A percentile compares a stretch with the other conserved stretches of the same genome.
These are phyloP conservation scores for Microcos paniculata DNA, from an alignment of 345 rosid species.

Conservation along the genomic window DNA sequence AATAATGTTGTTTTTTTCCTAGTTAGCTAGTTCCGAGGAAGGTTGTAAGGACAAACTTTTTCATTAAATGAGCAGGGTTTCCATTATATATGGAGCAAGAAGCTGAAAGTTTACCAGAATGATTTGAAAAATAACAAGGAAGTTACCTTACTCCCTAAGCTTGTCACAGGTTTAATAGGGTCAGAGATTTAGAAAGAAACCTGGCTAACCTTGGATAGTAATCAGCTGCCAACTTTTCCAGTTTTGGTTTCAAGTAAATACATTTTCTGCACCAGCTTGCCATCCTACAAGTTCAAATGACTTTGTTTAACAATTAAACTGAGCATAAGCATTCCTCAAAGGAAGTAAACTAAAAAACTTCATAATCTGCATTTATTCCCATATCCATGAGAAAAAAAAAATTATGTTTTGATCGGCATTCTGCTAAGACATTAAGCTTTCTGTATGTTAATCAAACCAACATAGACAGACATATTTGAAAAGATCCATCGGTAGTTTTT, in stretches of 20 bases:
- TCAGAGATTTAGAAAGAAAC: constrained; percentile 6
- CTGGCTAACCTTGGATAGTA: constrained; percentile 67
- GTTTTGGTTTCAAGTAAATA: constrained; percentile 76
- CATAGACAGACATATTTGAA: too few species aligned
- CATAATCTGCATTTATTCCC: background rate
- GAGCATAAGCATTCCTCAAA: background rate
- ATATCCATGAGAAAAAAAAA: constrained; percentile 10
- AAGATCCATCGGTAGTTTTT: background rate
- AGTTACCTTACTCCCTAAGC: background rate
- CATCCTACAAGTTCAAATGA: constrained; percentile 65
- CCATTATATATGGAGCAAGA: background rate
- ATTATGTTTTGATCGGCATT: background rate
- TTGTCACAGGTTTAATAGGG: background rate
- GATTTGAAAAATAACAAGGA: background rate
- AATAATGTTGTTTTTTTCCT: background rate
- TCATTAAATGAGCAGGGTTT: background rate
- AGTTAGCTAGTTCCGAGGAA: background rate
- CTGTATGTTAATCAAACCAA: background rate
- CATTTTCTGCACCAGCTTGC: constrained; percentile 98
- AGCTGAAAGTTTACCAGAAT: background rate
- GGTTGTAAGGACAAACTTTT: background rate
- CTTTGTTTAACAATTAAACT: constrained; percentile 16
- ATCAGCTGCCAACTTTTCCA: constrained; percentile 91
- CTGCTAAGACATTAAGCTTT: background rate
- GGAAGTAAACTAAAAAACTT: background rate